phyloP scores from a whole-genome alignment of 2,329 filamentous ascomycete species.

The Exophiala dermatitidis region DNA sequence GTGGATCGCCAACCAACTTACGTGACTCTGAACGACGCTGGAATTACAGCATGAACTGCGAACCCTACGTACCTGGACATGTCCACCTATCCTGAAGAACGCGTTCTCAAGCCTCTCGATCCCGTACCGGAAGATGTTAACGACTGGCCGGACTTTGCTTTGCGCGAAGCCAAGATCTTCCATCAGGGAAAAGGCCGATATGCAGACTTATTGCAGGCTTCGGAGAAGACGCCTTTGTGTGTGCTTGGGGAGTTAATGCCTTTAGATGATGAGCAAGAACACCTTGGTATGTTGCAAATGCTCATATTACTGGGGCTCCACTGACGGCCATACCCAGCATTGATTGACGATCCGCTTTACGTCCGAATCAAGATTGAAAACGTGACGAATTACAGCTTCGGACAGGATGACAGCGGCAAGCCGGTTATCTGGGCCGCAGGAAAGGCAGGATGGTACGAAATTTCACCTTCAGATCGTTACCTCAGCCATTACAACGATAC shows the following conservation, averaged over 20 bases:
- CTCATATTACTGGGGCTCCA: slow-evolving; percentile 27
- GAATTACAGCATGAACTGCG: slow-evolving; percentile 19
- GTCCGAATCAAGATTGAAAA: slow-evolving; percentile 42
- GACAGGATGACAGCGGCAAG: slow-evolving; percentile 48
- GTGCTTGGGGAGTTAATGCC: slow-evolving; percentile 47
- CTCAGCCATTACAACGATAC: slow-evolving; percentile 46
- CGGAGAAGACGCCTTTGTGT: slow-evolving; percentile 47
- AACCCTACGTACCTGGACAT: slow-evolving; percentile 16
- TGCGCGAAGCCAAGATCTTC: slow-evolving; percentile 50
- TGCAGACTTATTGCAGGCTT: slow-evolving; percentile 50
- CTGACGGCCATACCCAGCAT: slow-evolving; percentile 32
- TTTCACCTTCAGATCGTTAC: slow-evolving; percentile 50
- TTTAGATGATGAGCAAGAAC: slow-evolving; percentile 39
- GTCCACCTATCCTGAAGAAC: slow-evolving; percentile 32
- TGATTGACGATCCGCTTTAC: slow-evolving; percentile 30
- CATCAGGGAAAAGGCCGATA: slow-evolving; percentile 44
- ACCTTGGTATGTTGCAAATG: slow-evolving; percentile 33
- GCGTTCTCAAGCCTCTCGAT: slow-evolving; percentile 39
- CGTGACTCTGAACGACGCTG: neutral
- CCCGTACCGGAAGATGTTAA: slow-evolving; percentile 43
- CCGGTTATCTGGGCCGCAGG: slow-evolving; percentile 56
- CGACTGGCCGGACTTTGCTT: slow-evolving; percentile 54
- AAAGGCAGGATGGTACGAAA: slow-evolving; percentile 55
- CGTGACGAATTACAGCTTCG: slow-evolving; percentile 45
- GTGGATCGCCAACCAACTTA: slow-evolving; percentile 1